Conservation (phyloP, 2,329 filamentous ascomycete genomes). For the Sarocladium kiliense region DNA sequence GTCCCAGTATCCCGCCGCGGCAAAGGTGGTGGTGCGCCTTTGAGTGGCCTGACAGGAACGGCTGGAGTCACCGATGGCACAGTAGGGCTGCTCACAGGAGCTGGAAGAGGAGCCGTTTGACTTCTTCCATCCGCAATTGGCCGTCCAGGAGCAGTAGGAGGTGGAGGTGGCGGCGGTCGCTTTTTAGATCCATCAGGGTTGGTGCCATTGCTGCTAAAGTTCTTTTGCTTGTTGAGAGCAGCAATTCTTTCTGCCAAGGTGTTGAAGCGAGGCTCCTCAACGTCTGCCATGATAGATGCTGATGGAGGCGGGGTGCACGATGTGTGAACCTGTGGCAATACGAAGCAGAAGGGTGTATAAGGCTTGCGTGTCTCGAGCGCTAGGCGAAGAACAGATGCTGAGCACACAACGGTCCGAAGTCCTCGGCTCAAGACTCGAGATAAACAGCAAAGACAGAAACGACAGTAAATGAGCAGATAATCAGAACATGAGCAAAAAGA, state of each 20-base stretch:
- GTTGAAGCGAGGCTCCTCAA: constrained; percentile 57
- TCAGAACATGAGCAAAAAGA: not conserved
- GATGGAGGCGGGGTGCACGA: not conserved
- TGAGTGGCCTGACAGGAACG: constrained; percentile 33
- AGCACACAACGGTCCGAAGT: not conserved
- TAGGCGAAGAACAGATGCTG: not conserved
- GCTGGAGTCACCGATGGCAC: constrained; percentile 31
- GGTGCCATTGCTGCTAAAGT: constrained; percentile 35
- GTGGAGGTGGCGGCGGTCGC: constrained; percentile 18
- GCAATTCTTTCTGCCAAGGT: constrained; percentile 59
- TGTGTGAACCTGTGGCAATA: not conserved
- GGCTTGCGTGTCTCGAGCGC: not conserved
- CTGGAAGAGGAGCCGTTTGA: constrained; percentile 25
- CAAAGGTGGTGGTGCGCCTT: constrained; percentile 27
- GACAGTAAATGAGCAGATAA: not conserved
- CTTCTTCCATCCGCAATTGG: constrained; percentile 30
- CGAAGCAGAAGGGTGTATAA: not conserved
- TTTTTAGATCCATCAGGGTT: constrained; percentile 38
- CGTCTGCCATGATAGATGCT: constrained; percentile 46
- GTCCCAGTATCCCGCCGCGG: constrained; percentile 24
- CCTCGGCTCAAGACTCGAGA: not conserved
- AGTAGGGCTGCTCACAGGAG: constrained; percentile 5
- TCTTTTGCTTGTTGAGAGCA: constrained; percentile 57
- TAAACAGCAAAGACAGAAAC: not conserved
- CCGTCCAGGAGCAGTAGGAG: constrained; percentile 31